Evolutionary conservation across 768 basidiomycete genomes (phyloP).

Genomic region (Collybiopsis luxurians): DNA sequence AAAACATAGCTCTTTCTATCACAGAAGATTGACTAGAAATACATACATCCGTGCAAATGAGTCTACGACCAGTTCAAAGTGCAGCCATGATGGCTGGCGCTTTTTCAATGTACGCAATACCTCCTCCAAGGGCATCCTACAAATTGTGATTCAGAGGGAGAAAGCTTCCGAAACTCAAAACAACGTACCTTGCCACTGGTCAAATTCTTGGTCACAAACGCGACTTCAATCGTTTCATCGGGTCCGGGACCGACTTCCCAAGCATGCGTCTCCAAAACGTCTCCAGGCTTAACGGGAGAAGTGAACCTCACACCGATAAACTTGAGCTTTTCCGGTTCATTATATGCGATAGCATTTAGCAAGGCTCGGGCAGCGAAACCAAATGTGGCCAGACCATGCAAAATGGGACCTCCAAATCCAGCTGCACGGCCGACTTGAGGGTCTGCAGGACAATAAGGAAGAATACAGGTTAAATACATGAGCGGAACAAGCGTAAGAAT

Average conservation of each 20-base stretch:
- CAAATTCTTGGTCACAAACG: slow-evolving; percentile 61
- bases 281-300: slow-evolving; percentile 80
- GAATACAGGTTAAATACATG: too few relatives aligned
- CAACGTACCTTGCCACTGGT: slow-evolving; percentile 53
- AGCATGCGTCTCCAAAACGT: slow-evolving; percentile 70
- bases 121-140: slow-evolving; percentile 55
- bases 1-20: too few relatives aligned
- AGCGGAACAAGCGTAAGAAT: slow-evolving; percentile 4
- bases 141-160: neutral
- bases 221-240: slow-evolving; percentile 54
- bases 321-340: slow-evolving; percentile 59
- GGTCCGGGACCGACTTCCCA: slow-evolving; percentile 77
- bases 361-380: slow-evolving; percentile 82
- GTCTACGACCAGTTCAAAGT: neutral
- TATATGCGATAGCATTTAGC: slow-evolving; percentile 58
- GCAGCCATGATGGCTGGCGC: slow-evolving; percentile 31
- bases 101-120: slow-evolving; percentile 64
- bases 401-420: slow-evolving; percentile 82
- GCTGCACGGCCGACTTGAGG: slow-evolving; percentile 66
- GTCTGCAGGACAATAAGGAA: too few relatives aligned
- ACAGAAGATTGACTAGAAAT: neutral
- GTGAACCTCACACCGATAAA: slow-evolving; percentile 78
- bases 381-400: slow-evolving; percentile 83
- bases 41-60: neutral
- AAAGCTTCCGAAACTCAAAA: neutral